These are phyloP conservation scores for Candida ficus DNA, from an alignment of 805 yeast species.

Conservation along the genomic window DNA sequence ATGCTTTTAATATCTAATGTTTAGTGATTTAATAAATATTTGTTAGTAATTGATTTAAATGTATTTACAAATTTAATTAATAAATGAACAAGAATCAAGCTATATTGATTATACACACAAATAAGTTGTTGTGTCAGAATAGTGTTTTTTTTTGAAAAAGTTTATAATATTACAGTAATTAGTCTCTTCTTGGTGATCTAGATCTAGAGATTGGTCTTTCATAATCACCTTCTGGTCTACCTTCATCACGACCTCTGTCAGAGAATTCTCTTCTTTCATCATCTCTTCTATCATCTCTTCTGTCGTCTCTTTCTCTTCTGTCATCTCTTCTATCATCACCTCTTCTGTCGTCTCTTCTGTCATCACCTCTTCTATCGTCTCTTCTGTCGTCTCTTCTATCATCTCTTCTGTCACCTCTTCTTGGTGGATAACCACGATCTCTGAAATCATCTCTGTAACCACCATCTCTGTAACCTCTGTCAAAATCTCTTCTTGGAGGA, in stretches of 20 bases:
- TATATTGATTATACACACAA: too few relatives aligned
- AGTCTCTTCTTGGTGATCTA: slow-evolving; percentile 27
- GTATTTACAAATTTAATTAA: too few relatives aligned
- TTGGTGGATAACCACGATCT: slow-evolving; percentile 13
- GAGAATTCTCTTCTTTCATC: slow-evolving; percentile 2
- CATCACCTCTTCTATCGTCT: slow-evolving; percentile 8
- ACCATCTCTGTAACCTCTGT: slow-evolving; percentile 16
- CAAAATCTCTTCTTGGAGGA: slow-evolving; percentile 12
- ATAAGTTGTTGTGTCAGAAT: too few relatives aligned
- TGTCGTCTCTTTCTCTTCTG: slow-evolving; percentile 9
- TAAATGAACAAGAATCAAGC: too few relatives aligned
- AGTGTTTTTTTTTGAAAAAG: too few relatives aligned
- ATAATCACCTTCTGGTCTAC: slow-evolving; percentile 1
- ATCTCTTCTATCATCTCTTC: slow-evolving; percentile 4
- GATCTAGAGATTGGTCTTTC: slow-evolving; percentile 25
- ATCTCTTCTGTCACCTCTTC: slow-evolving; percentile 15
- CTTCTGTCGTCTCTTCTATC: slow-evolving; percentile 9
- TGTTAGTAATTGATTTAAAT: too few relatives aligned
- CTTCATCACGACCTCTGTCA: slow-evolving; percentile 14
- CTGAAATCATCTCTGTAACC: slow-evolving; percentile 13
- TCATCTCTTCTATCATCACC: slow-evolving; percentile 12
- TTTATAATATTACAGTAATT: too few relatives aligned
- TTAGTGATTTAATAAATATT: not conserved
- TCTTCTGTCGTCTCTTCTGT: slow-evolving; percentile 17
- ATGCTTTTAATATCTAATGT: slow-evolving; percentile 8